phyloP scores from a whole-genome alignment of 495 filamentous ascomycete species.

The Tuber microsphaerosporum region DNA sequence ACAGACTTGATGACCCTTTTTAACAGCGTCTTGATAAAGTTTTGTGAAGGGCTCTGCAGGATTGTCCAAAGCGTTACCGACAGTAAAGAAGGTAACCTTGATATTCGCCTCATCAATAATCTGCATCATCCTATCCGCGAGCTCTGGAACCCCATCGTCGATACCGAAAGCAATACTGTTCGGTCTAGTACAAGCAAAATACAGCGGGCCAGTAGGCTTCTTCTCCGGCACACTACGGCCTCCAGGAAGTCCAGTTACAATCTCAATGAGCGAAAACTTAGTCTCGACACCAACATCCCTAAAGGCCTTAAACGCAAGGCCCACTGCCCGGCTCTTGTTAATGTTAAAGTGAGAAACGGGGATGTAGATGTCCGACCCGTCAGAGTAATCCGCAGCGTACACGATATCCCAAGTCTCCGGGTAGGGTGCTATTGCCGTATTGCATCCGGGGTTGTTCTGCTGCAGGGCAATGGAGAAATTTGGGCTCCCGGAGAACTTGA shows the following conservation, averaged over 20 bases:
- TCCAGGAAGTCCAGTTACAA: constrained; percentile 51
- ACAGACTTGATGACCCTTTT: constrained; percentile 56
- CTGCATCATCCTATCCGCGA: constrained; percentile 56
- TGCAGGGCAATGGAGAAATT: constrained; percentile 63
- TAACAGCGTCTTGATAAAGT: constrained; percentile 57
- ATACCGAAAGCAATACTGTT: constrained; percentile 76
- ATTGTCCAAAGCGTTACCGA: constrained; percentile 59
- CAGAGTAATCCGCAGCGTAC: constrained; percentile 59
- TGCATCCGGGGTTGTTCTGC: constrained; percentile 61
- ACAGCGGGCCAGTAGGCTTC: constrained; percentile 54
- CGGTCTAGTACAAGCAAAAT: constrained; percentile 61
- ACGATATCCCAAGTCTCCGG: constrained; percentile 68
- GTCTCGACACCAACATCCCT: constrained; percentile 49
- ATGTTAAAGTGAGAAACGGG: constrained; percentile 68
- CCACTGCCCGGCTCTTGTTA: constrained; percentile 53
- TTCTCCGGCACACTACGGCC: constrained; percentile 54
- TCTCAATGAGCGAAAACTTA: constrained; percentile 59
- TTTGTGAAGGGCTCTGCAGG: constrained; percentile 51
- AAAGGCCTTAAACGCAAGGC: constrained; percentile 64
- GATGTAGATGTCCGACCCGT: constrained; percentile 58
- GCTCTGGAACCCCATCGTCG: constrained; percentile 63
- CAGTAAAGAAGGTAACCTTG: constrained; percentile 71
- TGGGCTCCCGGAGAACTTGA: constrained; percentile 58
- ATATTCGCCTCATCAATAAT: constrained; percentile 58
- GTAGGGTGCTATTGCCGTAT: constrained; percentile 53